phyloP scores from a whole-genome alignment of 345 rosid species.

The Gossypium bickii region DNA sequence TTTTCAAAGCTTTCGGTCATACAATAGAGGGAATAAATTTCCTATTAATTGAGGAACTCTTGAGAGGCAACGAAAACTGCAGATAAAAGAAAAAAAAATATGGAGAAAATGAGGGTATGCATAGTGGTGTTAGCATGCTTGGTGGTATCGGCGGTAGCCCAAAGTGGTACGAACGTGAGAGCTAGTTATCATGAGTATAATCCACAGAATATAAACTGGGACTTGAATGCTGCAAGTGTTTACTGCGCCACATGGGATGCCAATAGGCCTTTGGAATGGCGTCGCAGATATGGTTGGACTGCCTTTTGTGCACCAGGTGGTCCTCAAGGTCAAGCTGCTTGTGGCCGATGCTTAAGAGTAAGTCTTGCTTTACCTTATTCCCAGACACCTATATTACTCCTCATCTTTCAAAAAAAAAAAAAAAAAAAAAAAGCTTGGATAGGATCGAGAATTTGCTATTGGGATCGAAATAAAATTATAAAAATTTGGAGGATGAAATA shows the following conservation, averaged over 20 bases:
- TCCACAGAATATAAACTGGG: constrained; percentile 43
- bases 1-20: background rate
- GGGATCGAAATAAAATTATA: too few relatives aligned
- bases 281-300: constrained; percentile 57
- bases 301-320: constrained; percentile 60
- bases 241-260: constrained; percentile 71
- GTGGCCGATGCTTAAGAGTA: constrained; percentile 46
- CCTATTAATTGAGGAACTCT: background rate
- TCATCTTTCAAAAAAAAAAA: too few relatives aligned
- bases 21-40: background rate
- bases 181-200: constrained; percentile 55
- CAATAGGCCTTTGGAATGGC: constrained; percentile 48
- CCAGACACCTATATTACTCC: too few relatives aligned
- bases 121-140: constrained; percentile 24
- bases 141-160: constrained; percentile 25
- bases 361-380: too few relatives aligned
- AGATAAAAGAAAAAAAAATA: too few relatives aligned
- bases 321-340: constrained; percentile 51
- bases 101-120: background rate
- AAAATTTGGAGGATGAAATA: too few relatives aligned
- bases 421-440: too few relatives aligned
- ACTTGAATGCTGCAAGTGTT: constrained; percentile 43
- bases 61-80: background rate
- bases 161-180: constrained; percentile 48
- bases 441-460: too few relatives aligned